Evolutionary conservation across 345 rosid genomes (phyloP), one percentile per base, ranked within the genome.

Genomic region (Melaleuca quinquenervia): DNA sequence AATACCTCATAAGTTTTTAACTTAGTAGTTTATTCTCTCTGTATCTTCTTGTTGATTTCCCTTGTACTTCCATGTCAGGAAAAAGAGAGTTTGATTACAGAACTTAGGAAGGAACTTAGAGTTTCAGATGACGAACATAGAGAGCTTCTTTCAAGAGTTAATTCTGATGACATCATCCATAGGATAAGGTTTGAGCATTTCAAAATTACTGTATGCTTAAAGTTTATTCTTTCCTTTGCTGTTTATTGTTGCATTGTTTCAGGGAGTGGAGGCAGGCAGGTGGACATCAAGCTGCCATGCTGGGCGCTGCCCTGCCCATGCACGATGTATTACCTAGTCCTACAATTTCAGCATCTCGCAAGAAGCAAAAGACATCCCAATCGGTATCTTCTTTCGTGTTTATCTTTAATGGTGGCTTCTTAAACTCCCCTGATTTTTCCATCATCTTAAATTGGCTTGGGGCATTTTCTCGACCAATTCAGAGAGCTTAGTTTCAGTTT

Each of bases 121-220:
- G 98, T 97, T 27, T 97, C 99, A 76, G 98, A 97, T 89, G 99
- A 95, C 74, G 98, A 97, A 88, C 99, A 97, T 90, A 93, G 99
- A 88, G 98, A 96, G 87, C 95, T 96, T 85, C 89, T 97, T 78
- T 87, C 94, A 50, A 93, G 89, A 91, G 99, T 97, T 90, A 93
- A 96, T 88, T 91, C 92, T 82, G 99, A 97, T 84, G 99, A 97
- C 56, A 89, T 94, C 83, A 94, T 97, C 90, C 92, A 84, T 74
- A 93, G 91, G 86, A 96, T 97, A 88, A 97, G 99, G 99, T 96
- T 86, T 52, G 89, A 84, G 58, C 87, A 84, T 90, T 82, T 89
- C 55, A 50, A 78, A 88, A 80, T 84, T 45, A n/a, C 70, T n/a
- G n/a, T 78, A 27, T 70, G 50, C 45, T 82, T 32, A 64, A 86